These are phyloP conservation scores for Gynostemma pentaphyllum DNA, from an alignment of 306 rosid species.

Conservation along the genomic window DNA sequence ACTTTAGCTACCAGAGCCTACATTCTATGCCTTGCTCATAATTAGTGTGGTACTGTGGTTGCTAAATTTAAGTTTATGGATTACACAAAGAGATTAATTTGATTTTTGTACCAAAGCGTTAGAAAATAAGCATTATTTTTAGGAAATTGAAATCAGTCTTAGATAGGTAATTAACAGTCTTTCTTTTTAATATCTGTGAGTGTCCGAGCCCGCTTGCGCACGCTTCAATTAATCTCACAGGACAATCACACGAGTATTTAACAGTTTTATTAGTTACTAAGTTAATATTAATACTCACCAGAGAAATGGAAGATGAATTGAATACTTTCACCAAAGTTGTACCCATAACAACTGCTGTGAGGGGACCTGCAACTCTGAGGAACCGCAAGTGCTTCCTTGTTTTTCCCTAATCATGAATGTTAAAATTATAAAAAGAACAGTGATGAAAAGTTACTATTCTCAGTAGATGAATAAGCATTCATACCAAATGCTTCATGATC, in stretches of 20 bases:
- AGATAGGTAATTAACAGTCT: neutral
- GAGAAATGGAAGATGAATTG: conserved; percentile 67
- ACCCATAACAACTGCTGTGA: conserved; percentile 76
- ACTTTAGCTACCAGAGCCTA: neutral
- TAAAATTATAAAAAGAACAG: conserved; percentile 19
- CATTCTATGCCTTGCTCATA: neutral
- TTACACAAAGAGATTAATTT: neutral
- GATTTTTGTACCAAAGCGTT: neutral
- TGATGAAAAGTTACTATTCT: conserved; percentile 10
- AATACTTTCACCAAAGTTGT: conserved; percentile 52
- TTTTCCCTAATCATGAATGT: conserved; percentile 58
- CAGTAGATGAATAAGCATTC: conserved; percentile 17
- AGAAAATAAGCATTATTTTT: neutral
- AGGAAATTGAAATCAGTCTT: neutral
- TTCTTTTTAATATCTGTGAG: conserved; percentile 3
- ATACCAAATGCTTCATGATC: conserved; percentile 90
- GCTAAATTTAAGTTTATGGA: conserved; percentile 4
- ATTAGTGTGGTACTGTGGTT: neutral
- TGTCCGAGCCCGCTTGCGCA: too few relatives aligned
- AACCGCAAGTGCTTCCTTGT: conserved; percentile 70
- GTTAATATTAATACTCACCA: conserved; percentile 47
- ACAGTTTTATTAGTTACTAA: too few relatives aligned
- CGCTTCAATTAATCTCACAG: too few relatives aligned
- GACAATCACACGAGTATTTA: too few relatives aligned
- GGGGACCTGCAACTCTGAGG: conserved; percentile 92